These are phyloP conservation scores for Mortierella hygrophila DNA, from an alignment of 192 early-diverging fungal genomes.

Conservation along the genomic window DNA sequence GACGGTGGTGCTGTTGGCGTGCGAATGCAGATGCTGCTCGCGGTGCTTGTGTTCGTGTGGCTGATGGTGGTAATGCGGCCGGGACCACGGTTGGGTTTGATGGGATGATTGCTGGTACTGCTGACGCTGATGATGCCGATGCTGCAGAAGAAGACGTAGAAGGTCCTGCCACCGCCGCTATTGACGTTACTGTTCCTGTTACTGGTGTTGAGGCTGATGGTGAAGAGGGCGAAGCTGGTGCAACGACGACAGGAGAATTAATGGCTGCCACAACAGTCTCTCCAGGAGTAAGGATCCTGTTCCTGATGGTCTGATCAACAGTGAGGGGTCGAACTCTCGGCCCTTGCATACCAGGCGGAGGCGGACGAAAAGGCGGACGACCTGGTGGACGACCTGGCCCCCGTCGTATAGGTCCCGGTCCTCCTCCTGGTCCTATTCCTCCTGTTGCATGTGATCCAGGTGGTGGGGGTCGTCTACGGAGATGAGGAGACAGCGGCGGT, in stretches of 20 bases:
- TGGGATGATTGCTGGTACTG: not conserved
- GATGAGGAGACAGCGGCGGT: not conserved
- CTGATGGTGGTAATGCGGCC: not conserved
- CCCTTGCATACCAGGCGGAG: not conserved
- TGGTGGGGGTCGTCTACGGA: not conserved
- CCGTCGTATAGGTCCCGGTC: not conserved
- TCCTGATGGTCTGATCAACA: not conserved
- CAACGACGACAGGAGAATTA: not conserved
- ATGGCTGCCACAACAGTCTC: not conserved
- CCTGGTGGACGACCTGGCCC: not conserved
- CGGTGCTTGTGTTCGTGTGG: not conserved
- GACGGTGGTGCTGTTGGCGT: not conserved
- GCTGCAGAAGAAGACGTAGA: not conserved
- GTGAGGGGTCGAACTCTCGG: not conserved
- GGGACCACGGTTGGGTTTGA: not conserved
- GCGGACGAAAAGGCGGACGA: too few species aligned
- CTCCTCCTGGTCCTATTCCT: too few species aligned
- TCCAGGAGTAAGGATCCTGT: not conserved
- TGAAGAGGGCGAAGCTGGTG: not conserved
- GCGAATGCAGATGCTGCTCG: not conserved
- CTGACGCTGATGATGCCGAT: not conserved
- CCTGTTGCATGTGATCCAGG: not conserved
- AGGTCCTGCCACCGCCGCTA: not conserved
- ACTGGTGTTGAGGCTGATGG: not conserved
- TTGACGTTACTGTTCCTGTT: not conserved